These are phyloP conservation scores for Phytophthora quininea DNA, from an alignment of 352 stramenopile genomes.

Conservation along the genomic window DNA sequence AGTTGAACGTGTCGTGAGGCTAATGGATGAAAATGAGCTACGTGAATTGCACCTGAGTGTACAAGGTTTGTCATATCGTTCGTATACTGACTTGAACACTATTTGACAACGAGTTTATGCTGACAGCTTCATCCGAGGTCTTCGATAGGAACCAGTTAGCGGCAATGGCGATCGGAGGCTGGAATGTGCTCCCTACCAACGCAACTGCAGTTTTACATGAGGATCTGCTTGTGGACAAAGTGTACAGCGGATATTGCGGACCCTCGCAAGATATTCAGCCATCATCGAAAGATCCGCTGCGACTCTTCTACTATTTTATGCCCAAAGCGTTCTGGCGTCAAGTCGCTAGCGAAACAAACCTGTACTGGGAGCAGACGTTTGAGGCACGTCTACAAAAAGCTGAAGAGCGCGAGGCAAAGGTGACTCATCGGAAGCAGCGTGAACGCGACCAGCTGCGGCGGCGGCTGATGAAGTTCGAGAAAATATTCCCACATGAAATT, in stretches of 20 bases:
- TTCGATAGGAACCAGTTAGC: conserved; percentile 3
- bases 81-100: conserved; percentile 5
- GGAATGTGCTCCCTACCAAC: conserved; percentile 2
- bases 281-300: neutral
- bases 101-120: conserved; percentile 8
- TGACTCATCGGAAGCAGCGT: neutral
- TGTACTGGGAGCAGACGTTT: conserved; percentile 6
- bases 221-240: neutral
- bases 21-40: neutral
- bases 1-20: neutral
- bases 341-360: conserved; percentile 11
- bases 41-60: conserved; percentile 4
- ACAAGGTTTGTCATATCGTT: conserved; percentile 5
- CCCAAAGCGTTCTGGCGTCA: conserved; percentile 15
- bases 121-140: conserved; percentile 13
- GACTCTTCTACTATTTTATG: conserved; percentile 14
- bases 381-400: neutral
- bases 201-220: neutral
- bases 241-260: conserved; percentile 1
- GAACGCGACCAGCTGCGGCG: conserved; percentile 1
- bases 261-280: neutral
- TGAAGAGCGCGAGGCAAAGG: neutral
- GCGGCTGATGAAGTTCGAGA: neutral
- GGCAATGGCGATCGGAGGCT: conserved; percentile 4
- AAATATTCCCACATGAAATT: conserved; percentile 6